Base-by-base conservation (phyloP, 352 stramenopile genomes). In the Pythium aphanidermatum region DNA sequence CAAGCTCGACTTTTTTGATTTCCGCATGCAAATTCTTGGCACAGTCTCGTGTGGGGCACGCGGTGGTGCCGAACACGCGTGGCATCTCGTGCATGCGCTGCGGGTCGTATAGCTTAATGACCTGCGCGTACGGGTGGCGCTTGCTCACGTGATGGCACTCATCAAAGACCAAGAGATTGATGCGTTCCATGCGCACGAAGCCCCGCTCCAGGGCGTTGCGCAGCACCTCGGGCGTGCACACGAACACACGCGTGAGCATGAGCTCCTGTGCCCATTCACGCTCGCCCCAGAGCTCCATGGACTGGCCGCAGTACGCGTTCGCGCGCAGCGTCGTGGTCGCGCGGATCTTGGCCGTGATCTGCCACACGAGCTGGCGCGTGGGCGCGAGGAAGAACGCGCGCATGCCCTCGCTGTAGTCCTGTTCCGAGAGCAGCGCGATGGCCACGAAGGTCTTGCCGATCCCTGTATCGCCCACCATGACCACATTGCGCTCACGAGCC, bases 111-210 rank as follows among this genome's bases (percentile, higher is more conserved):
- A 92, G 70, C 36, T 86, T 87, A 30, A 94, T 86, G 14, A 96
- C 62, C 31, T 92, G 82, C 23, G 83, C 83, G 61, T 96, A 96
- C 50, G 83, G 83, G 27, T 96, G 85, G 37, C 83, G 83, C 61
- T 94, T 94, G 20, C 66, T 82, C 30, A 89, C 82, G 62, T 93
- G 77, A 57, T 96, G 86, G 58, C 86, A 96, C 62, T 96, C 86
- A 57, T 96, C 86, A 48, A 96, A 90, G 23, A 96, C 73, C 16
- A 96, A 65, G 49, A 96, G 32, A 53, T 91, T 92, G 58, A 92
- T 86, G 38, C 60, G 62, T 16, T 67, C 54, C 41, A 95, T 72
- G 14, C 52, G 63, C 42, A 96, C 66, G 61, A 92, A 95, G 10
- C 83, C 86, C 24, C 88, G 86, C 37, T 88, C 68, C 11, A 96